phyloP scores from a whole-genome alignment of 345 rosid species.

The Populus tremula region DNA sequence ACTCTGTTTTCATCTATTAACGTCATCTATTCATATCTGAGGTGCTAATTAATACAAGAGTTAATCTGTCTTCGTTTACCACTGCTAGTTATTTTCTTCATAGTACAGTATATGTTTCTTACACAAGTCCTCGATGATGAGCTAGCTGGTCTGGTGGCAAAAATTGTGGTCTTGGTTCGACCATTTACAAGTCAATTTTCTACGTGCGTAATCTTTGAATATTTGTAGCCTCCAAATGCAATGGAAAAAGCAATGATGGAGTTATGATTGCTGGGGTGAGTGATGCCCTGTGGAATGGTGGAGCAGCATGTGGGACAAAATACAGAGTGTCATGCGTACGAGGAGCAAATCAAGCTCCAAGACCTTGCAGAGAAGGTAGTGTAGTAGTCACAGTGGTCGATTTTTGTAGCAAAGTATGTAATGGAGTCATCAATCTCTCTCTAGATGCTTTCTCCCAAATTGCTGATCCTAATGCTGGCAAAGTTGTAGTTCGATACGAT shows the following conservation, averaged over 20 bases:
- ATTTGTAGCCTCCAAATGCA: slow-evolving; percentile 46
- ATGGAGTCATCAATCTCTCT: slow-evolving; percentile 28
- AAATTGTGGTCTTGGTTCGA: neutral
- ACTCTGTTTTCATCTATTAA: neutral
- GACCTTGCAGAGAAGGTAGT: slow-evolving; percentile 14
- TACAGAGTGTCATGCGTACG: slow-evolving; percentile 42
- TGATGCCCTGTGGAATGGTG: slow-evolving; percentile 40
- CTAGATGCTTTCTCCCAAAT: slow-evolving; percentile 29
- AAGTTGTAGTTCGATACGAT: slow-evolving; percentile 20
- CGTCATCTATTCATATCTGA: neutral
- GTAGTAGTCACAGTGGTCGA: slow-evolving; percentile 25
- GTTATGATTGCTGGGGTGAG: slow-evolving; percentile 51
- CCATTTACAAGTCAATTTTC: neutral
- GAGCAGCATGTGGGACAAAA: slow-evolving; percentile 41
- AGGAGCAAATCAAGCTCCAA: slow-evolving; percentile 22
- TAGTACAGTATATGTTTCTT: neutral
- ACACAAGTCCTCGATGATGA: neutral
- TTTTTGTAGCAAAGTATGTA: slow-evolving; percentile 14
- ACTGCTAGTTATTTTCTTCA: neutral
- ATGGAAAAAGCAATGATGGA: slow-evolving; percentile 17
- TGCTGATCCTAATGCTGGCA: slow-evolving; percentile 24
- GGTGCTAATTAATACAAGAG: neutral
- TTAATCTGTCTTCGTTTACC: neutral
- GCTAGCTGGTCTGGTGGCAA: neutral
- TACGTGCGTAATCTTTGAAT: neutral